A percentile compares a stretch with the other conserved stretches of the same genome.
These are phyloP conservation scores for Citeromyces matritensis DNA, from an alignment of 805 yeast genomes.

Conservation along the genomic window DNA sequence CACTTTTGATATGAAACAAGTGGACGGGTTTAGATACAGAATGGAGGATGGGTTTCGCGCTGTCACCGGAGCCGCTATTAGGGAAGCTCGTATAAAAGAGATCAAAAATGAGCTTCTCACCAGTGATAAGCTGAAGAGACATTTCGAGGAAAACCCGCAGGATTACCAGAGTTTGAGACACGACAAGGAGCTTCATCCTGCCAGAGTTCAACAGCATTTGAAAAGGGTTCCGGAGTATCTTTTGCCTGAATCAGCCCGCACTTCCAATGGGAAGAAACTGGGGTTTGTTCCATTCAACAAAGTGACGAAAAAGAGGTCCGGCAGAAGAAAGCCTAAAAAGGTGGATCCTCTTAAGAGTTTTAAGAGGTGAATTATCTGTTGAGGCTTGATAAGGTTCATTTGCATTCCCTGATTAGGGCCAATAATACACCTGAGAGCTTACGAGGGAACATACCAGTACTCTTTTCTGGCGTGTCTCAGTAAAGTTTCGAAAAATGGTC, in stretches of 20 bases:
- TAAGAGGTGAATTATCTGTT: slow-evolving; percentile 11
- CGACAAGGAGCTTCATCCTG: slow-evolving; percentile 75
- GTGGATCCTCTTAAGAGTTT: slow-evolving; percentile 37
- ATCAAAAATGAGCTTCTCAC: slow-evolving; percentile 75
- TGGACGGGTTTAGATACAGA: slow-evolving; percentile 92
- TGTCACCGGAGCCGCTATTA: slow-evolving; percentile 73
- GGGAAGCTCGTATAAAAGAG: slow-evolving; percentile 89
- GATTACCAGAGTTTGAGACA: slow-evolving; percentile 83
- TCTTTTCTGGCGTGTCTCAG: too few species aligned
- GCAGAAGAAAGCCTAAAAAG: slow-evolving; percentile 19
- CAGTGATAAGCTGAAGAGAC: slow-evolving; percentile 82
- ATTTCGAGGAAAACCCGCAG: slow-evolving; percentile 94
- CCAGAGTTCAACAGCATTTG: slow-evolving; percentile 72
- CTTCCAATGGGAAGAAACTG: slow-evolving; percentile 30
- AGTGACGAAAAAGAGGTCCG: slow-evolving; percentile 19
- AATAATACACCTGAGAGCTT: too few species aligned
- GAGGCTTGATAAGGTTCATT: too few species aligned
- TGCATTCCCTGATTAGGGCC: too few species aligned
- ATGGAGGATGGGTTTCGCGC: slow-evolving; percentile 96
- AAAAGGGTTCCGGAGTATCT: slow-evolving; percentile 88
- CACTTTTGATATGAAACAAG: slow-evolving; percentile 80
- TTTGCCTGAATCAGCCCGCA: slow-evolving; percentile 65
- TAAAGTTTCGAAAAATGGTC: too few species aligned
- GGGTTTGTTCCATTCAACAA: slow-evolving; percentile 68
- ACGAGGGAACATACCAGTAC: too few species aligned